phyloP scores from a whole-genome alignment of 306 rosid species.

The Trifolium repens region DNA sequence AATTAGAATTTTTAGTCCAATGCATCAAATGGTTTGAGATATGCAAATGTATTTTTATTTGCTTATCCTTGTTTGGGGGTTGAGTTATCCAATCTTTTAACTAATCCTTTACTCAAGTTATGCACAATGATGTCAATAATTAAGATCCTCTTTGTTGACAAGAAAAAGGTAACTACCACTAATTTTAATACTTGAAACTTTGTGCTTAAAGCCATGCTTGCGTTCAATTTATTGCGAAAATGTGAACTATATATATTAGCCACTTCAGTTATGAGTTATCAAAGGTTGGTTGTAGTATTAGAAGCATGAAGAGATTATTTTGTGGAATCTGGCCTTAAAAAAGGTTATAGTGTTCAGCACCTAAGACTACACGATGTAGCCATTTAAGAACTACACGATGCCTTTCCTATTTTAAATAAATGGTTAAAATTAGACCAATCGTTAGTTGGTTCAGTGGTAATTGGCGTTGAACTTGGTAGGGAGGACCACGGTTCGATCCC shows the following conservation, averaged over 20 bases:
- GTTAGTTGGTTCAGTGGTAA: too few species aligned
- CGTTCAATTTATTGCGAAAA: background rate
- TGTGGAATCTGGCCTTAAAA: too few species aligned
- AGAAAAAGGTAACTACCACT: background rate
- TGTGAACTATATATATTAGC: background rate
- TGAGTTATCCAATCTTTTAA: slow-evolving; percentile 24
- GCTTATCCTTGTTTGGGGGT: background rate
- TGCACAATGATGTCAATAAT: slow-evolving; percentile 27
- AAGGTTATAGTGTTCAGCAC: too few species aligned
- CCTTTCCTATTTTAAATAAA: too few species aligned
- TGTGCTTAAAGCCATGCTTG: background rate
- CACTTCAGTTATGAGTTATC: background rate
- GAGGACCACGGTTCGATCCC: too few species aligned
- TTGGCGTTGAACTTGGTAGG: too few species aligned
- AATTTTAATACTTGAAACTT: background rate
- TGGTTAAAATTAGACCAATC: too few species aligned
- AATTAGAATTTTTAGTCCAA: background rate
- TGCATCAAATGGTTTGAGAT: background rate
- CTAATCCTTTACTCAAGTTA: slow-evolving; percentile 7
- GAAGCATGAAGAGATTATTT: too few species aligned
- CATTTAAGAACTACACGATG: too few species aligned
- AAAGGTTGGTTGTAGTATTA: too few species aligned
- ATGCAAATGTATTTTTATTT: background rate
- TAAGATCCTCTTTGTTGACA: slow-evolving; percentile 20
- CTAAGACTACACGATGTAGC: too few species aligned